Percentiles rank a stretch among this genome's conserved stretches.
Conservation (phyloP, 2,329 filamentous ascomycete genomes). For the Aspergillus sergii region DNA sequence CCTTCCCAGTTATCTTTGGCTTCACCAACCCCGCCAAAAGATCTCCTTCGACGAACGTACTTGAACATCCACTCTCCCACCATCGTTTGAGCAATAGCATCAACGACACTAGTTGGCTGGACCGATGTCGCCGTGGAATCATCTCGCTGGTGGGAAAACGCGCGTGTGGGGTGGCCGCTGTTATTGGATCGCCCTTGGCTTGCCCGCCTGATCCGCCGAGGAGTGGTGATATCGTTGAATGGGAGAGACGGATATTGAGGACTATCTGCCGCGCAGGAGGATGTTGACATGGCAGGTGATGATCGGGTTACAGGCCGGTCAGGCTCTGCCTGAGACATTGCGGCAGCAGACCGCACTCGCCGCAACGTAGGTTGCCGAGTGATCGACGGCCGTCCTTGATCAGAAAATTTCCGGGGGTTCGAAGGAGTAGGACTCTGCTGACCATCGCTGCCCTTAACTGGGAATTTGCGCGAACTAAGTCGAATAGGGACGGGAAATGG, state of each 20-base stretch:
- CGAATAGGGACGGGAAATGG: conserved; percentile 91
- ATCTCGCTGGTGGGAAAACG: conserved; percentile 36
- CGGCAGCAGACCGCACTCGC: conserved; percentile 82
- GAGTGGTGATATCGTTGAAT: conserved; percentile 67
- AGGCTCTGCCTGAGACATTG: conserved; percentile 60
- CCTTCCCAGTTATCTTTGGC: conserved; percentile 51
- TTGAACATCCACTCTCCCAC: conserved; percentile 73
- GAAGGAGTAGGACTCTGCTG: conserved; percentile 74
- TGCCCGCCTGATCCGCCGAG: conserved; percentile 36
- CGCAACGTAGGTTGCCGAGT: conserved; percentile 65
- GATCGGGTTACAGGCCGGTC: conserved; percentile 51
- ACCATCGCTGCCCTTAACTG: conserved; percentile 71
- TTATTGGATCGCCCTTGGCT: conserved; percentile 25
- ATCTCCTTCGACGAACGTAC: conserved; percentile 66
- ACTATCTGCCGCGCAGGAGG: conserved; percentile 69
- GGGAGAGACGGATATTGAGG: conserved; percentile 73
- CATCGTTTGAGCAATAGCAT: conserved; percentile 98
- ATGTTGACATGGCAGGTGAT: conserved; percentile 59
- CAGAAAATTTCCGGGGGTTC: conserved; percentile 55
- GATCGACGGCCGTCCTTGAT: conserved; percentile 59
- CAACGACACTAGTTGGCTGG: conserved; percentile 80
- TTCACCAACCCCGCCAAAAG: conserved; percentile 71
- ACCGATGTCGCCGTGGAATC: conserved; percentile 61
- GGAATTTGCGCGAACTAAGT: conserved; percentile 79
- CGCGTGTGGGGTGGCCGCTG: conserved; percentile 27